phyloP scores from a whole-genome alignment of 2,329 filamentous ascomycete genomes.

The Penicillium rolfsii region DNA sequence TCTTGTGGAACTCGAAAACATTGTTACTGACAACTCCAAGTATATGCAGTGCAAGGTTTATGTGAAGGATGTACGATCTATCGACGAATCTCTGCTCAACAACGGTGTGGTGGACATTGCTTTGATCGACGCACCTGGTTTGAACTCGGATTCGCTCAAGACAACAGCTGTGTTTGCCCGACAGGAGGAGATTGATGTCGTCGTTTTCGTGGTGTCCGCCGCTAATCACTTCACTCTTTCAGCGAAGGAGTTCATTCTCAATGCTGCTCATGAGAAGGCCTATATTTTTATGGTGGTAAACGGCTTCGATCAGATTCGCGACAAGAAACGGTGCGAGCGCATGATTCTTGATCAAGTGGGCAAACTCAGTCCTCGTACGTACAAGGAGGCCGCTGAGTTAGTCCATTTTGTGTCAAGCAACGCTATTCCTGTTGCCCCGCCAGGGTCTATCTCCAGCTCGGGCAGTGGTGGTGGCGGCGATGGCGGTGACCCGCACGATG shows the following conservation, averaged over 20 bases:
- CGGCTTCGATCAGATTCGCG: slow-evolving; percentile 89
- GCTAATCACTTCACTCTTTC: slow-evolving; percentile 98
- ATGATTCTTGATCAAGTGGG: slow-evolving; percentile 90
- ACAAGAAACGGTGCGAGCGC: slow-evolving; percentile 88
- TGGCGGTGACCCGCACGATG: slow-evolving; percentile 52
- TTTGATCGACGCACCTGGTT: slow-evolving; percentile 90
- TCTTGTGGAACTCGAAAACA: slow-evolving; percentile 77
- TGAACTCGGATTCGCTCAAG: slow-evolving; percentile 95
- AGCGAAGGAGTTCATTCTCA: slow-evolving; percentile 96
- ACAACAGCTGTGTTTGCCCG: slow-evolving; percentile 96
- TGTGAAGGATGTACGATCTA: slow-evolving; percentile 82
- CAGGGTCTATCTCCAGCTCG: slow-evolving; percentile 58
- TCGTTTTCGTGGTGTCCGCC: slow-evolving; percentile 96
- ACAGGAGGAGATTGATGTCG: slow-evolving; percentile 98
- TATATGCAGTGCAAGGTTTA: slow-evolving; percentile 98
- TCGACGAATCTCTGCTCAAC: slow-evolving; percentile 92
- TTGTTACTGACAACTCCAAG: slow-evolving; percentile 83
- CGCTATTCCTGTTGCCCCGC: slow-evolving; percentile 75
- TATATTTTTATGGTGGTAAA: slow-evolving; percentile 99
- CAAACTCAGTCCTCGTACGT: slow-evolving; percentile 85
- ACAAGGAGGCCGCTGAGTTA: slow-evolving; percentile 87
- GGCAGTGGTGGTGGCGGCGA: slow-evolving; percentile 60
- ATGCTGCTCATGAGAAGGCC: slow-evolving; percentile 92
- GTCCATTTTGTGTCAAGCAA: slow-evolving; percentile 99
- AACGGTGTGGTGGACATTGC: slow-evolving; percentile 98